Percentiles rank a stretch among this genome's conserved stretches.
Conservation (phyloP, 31 red algal species). For the Endocladia muricata region DNA sequence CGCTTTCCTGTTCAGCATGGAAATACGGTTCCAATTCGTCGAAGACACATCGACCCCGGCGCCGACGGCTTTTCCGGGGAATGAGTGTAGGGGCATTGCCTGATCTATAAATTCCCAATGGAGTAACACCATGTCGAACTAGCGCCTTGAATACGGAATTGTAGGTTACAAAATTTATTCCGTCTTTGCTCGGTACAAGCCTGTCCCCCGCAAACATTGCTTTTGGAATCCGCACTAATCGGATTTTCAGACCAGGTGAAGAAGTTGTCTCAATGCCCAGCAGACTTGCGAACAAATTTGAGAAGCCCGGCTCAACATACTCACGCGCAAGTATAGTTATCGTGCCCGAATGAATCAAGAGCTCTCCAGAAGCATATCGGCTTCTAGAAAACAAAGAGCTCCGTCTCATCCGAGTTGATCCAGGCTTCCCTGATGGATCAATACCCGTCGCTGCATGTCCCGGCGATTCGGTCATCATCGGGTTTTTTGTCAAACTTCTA, state of each 20-base stretch:
- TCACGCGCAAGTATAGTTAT: conserved; percentile 70
- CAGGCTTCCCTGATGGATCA: conserved; percentile 43
- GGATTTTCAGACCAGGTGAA: conserved; percentile 50
- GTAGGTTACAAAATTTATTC: conserved; percentile 16
- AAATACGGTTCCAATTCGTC: conserved; percentile 12
- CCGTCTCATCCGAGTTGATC: conserved; percentile 37
- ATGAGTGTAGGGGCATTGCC: conserved; percentile 66
- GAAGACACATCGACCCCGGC: conserved; percentile 30
- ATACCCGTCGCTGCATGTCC: not conserved
- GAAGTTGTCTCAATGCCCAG: conserved; percentile 42
- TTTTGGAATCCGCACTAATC: conserved; percentile 54
- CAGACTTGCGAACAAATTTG: conserved; percentile 51
- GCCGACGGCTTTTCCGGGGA: conserved; percentile 20
- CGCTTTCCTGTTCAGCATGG: no score
- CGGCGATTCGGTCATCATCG: not conserved
- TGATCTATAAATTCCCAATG: conserved; percentile 83
- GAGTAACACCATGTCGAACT: conserved; percentile 44
- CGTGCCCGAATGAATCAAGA: conserved; percentile 71
- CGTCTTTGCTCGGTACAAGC: not conserved
- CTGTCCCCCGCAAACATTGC: conserved; percentile 35
- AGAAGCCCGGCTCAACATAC: conserved; percentile 75
- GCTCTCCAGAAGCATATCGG: conserved; percentile 82
- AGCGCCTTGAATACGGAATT: conserved; percentile 49
- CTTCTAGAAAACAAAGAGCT: conserved; percentile 71
- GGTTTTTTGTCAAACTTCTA: not conserved